Conservation (phyloP, 2,329 filamentous ascomycete genomes). For the Fusarium protoensiforme region DNA sequence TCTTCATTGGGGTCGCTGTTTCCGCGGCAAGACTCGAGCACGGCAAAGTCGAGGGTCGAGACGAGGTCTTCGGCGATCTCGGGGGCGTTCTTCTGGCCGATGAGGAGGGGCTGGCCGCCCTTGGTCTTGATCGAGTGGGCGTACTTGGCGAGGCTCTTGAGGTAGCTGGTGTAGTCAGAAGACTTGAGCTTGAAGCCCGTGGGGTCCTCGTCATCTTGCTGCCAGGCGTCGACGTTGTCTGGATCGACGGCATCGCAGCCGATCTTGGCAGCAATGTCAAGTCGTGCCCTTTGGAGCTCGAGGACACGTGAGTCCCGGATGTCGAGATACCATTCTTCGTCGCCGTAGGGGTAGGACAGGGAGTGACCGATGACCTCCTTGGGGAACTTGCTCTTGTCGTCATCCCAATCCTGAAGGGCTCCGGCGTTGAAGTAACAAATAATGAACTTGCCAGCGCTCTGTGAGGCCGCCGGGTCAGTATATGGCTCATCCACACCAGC, state of each 20-base stretch:
- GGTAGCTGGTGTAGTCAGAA: conserved; percentile 45
- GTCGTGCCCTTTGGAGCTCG: conserved; percentile 45
- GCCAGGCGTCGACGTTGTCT: conserved; percentile 50
- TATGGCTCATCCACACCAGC: background rate
- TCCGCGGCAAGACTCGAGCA: conserved; percentile 51
- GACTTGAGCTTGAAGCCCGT: conserved; percentile 45
- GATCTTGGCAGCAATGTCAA: conserved; percentile 40
- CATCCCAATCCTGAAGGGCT: conserved; percentile 45
- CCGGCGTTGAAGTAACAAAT: conserved; percentile 50
- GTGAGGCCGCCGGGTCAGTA: background rate
- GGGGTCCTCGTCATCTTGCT: conserved; percentile 38
- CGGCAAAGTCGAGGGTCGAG: conserved; percentile 46
- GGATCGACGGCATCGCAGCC: conserved; percentile 51
- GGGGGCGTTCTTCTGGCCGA: conserved; percentile 50
- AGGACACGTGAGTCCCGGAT: conserved; percentile 41
- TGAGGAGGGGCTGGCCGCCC: conserved; percentile 38
- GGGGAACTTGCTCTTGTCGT: conserved; percentile 41
- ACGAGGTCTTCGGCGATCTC: conserved; percentile 41
- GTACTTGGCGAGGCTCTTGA: conserved; percentile 43
- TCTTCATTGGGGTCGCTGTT: conserved; percentile 30
- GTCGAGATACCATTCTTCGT: conserved; percentile 46
- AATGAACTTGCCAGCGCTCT: conserved; percentile 45
- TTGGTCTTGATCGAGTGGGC: conserved; percentile 44
- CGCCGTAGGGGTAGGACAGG: conserved; percentile 39
- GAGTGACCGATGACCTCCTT: conserved; percentile 37